Evolutionary conservation across 179 eudicot species (phyloP), one percentile per base, ranked within the genome.

Genomic region (Camellia oleifera): DNA sequence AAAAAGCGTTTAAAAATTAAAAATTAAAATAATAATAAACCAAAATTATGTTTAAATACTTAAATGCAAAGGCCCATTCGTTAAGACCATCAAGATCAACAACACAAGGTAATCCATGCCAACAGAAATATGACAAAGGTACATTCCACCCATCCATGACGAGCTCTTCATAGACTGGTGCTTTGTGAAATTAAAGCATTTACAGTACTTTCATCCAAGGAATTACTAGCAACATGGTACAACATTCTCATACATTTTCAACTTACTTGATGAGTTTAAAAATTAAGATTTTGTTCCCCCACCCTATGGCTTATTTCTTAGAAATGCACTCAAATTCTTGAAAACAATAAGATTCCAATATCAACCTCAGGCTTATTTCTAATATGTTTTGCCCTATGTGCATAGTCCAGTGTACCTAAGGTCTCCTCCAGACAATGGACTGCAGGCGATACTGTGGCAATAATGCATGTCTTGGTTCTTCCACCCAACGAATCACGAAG

Each of bases 381-480:
- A 53, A 96, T 96, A 82, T 96, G 87, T 77, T 96, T 96, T 65
- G 99, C 99, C 82, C 99, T 87, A 76, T 96, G 99, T 26, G 99
- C 99, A 87, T 96, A 96, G 82, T 96, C 99, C 79, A 96, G 78
- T 58, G 99, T 96, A 83, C 99, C 94, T 76, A 96, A 84, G 9
- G 99, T 96, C 87, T 94, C 99, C 88, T 94, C 98, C 45, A 96
- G 84, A 85, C 99, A 96, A 78, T 96, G 99, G 68, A 96, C 99
- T 45, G 99, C 98, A 48, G 99, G 99, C 83, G 99, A 96, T 53
- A 96, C 99, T 32, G 99, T 96, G 12, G 99, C 99, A 81, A 96
- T 96, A 72, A 96, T 96, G 82, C 99, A 96, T 40, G 99, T 96
- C 88, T 96, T 96, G 20, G 99, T 96, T 79, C 98, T 85, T 81